Conservation (phyloP, 192 early-diverging fungal genomes). For the Podila epigama region DNA sequence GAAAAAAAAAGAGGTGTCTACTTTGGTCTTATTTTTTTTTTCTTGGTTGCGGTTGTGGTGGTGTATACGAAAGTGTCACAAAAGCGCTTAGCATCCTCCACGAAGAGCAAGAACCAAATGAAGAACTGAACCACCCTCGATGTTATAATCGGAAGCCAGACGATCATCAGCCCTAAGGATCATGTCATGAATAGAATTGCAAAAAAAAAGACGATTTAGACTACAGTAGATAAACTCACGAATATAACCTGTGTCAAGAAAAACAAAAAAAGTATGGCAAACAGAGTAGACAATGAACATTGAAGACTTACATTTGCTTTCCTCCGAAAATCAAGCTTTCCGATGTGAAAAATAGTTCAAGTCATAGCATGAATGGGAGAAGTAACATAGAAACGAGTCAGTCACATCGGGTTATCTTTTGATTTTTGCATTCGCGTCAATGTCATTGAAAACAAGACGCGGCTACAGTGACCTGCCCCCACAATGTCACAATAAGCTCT, state of each 20-base stretch:
- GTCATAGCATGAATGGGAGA: conserved; percentile 1
- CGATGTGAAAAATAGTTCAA: conserved; percentile 8
- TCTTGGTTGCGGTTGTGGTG: neutral
- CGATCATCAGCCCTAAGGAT: conserved; percentile 79
- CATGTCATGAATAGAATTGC: neutral
- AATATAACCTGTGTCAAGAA: neutral
- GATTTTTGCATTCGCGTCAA: too few relatives aligned
- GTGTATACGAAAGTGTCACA: neutral
- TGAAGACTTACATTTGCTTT: conserved; percentile 84
- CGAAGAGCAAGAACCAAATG: conserved; percentile 96
- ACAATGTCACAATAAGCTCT: too few relatives aligned
- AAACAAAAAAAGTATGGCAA: neutral
- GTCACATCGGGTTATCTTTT: too few relatives aligned
- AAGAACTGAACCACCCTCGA: conserved; percentile 83
- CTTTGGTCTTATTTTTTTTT: neutral
- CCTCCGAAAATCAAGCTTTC: conserved; percentile 84
- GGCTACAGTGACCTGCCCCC: too few relatives aligned
- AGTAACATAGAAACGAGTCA: too few relatives aligned
- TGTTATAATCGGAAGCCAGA: conserved; percentile 68
- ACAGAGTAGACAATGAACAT: neutral
- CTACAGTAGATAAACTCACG: too few relatives aligned
- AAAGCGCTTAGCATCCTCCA: conserved; percentile 69
- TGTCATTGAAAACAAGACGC: too few relatives aligned
- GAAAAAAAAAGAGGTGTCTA: too few relatives aligned
- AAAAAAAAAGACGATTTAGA: neutral